These are phyloP conservation scores for Nicotiana sylvestris DNA, from an alignment of 257 asterid species.

Conservation along the genomic window DNA sequence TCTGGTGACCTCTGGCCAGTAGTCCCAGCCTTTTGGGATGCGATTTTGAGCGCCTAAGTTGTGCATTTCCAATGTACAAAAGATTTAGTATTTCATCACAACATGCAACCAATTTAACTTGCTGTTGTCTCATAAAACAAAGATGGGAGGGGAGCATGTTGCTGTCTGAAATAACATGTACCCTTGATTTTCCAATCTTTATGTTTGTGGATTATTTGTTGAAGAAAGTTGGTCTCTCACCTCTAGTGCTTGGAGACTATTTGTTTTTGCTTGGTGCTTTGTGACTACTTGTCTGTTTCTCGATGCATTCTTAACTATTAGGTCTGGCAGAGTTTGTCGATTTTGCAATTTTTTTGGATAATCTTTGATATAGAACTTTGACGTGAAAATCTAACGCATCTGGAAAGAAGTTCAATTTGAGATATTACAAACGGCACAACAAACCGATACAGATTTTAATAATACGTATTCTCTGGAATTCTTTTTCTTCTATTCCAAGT, in stretches of 20 bases:
- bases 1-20: background rate
- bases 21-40: background rate
- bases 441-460: background rate
- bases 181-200: background rate
- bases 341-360: background rate
- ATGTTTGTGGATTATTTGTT: background rate
- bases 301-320: too few relatives aligned
- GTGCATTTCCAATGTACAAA: background rate
- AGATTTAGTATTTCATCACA: background rate
- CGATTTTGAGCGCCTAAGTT: background rate
- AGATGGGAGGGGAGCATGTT: background rate
- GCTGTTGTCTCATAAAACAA: background rate
- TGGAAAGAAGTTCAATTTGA: too few relatives aligned
- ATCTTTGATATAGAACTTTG: background rate
- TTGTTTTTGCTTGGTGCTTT: background rate
- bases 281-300: too few relatives aligned
- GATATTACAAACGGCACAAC: background rate
- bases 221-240: background rate
- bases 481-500: background rate
- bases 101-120: background rate
- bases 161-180: background rate
- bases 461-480: background rate
- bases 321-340: background rate
- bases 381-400: background rate
- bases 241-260: background rate